Conservation (phyloP, 495 filamentous ascomycete species). For the Oidiodendron maius region DNA sequence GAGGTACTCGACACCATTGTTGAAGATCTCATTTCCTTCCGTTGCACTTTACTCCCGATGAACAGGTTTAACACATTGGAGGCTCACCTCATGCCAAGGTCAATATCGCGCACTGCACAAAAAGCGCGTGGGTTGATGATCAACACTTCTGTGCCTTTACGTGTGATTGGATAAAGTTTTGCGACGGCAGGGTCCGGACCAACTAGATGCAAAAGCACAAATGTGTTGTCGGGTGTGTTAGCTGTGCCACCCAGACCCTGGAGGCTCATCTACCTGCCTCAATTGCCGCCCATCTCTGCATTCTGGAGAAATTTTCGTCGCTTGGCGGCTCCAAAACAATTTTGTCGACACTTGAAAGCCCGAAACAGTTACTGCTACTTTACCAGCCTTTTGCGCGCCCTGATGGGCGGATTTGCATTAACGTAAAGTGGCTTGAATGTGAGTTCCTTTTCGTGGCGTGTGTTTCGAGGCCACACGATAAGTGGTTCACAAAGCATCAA, state of each 20-base stretch:
- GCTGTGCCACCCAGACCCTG: no score
- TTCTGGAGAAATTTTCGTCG: not conserved
- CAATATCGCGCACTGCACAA: not conserved
- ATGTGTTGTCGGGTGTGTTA: no score
- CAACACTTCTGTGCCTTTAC: conserved; percentile 3
- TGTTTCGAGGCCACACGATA: no score
- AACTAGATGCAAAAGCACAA: conserved; percentile 1
- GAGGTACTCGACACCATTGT: not conserved
- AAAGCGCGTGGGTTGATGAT: not conserved
- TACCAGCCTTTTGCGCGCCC: no score
- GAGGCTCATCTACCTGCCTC: no score
- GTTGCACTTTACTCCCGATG: not conserved
- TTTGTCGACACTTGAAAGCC: no score
- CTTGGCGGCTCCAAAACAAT: not conserved
- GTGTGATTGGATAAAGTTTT: not conserved
- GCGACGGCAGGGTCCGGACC: not conserved
- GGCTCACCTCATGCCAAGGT: not conserved
- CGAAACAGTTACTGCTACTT: no score
- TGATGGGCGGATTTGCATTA: no score
- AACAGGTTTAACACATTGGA: not conserved
- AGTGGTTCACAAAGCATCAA: no score
- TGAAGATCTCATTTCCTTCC: not conserved
- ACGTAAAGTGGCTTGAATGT: no score
- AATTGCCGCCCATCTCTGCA: not conserved
- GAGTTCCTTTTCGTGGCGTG: no score